Base-by-base conservation (phyloP, 345 rosid genomes). In the Odontarrhena argentea region DNA sequence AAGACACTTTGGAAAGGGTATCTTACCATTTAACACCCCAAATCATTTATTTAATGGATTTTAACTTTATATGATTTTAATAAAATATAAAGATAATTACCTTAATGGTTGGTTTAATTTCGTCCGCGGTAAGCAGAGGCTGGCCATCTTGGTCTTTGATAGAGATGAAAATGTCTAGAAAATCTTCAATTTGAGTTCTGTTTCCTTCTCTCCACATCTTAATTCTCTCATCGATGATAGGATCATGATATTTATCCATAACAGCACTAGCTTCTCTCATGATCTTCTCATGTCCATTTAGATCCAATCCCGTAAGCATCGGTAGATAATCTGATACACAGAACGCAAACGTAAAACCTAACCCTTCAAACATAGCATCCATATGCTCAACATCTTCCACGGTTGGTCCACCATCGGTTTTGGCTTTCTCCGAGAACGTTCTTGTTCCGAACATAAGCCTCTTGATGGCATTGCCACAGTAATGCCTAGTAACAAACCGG, bases 161-260 rank as follows among this genome's bases (percentile, higher is more conserved):
- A 9, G 65, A 49, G 36, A 85, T 71, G 32, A 85, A 56, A 43
- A 85, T 72, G 50, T 79, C 86, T 11, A 83, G 83, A 59, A 83
- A 76, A 70, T 78, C 86, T 68, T 68, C 64, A 43, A 55, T 68
- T 7, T 70, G 71, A 42, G 68, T 71, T 62, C 67, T 62, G n/a
- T 76, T 63, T 10, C 67, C 71, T 5, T 71, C 47, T 56, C 47
- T 51, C 75, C 79, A 75, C 67, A 63, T 57, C 44, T 75, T 50
- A 13, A 75, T 63, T 67, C 79, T 75, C 58, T 64, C 71, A 35
- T 69, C 57, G 40, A 75, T 63, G 12, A 70, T 50, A 35, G 71
- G 75, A 52, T 75, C 75, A 6, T 69, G 75, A 65, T 75, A 69
- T 6, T 69, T 75, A 36, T 75, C 78, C 67, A 75, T 75, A 35